These are phyloP conservation scores for Astragalus membranaceus DNA, from an alignment of 306 rosid genomes.

Conservation along the genomic window DNA sequence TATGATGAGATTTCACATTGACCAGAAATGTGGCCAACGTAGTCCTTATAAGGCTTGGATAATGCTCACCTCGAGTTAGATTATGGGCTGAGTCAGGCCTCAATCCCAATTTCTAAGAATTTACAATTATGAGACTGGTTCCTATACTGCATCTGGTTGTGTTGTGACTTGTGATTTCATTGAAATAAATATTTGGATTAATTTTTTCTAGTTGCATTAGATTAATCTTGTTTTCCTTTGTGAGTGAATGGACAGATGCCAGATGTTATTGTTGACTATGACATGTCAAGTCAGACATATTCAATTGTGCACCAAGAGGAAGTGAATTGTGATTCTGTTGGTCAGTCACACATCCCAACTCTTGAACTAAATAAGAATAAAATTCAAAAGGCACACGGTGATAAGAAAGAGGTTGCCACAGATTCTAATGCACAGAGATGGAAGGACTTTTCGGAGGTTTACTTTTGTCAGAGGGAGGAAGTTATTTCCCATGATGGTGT, in stretches of 20 bases:
- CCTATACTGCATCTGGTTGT: not conserved
- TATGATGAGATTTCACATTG: no score
- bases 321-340: slow-evolving; percentile 42
- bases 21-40: no score
- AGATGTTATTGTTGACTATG: slow-evolving; percentile 79
- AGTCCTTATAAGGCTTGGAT: no score
- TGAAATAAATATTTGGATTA: slow-evolving; percentile 3
- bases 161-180: not conserved
- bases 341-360: slow-evolving; percentile 20
- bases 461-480: slow-evolving; percentile 61
- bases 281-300: slow-evolving; percentile 62
- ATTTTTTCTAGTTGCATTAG: not conserved
- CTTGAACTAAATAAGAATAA: slow-evolving; percentile 18
- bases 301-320: slow-evolving; percentile 81
- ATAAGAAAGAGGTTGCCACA: slow-evolving; percentile 21
- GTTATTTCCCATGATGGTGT: slow-evolving; percentile 67
- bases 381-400: slow-evolving; percentile 14
- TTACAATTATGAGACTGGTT: slow-evolving; percentile 1
- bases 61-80: no score
- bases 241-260: slow-evolving; percentile 57
- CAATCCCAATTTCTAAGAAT: no score
- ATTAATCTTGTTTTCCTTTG: not conserved
- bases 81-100: no score
- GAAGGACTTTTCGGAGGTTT: slow-evolving; percentile 62
- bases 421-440: slow-evolving; percentile 38